Evolutionary conservation across 148 eudicot species (phyloP), one percentile per base, ranked within the genome.

Genomic region (Polygonum aviculare): DNA sequence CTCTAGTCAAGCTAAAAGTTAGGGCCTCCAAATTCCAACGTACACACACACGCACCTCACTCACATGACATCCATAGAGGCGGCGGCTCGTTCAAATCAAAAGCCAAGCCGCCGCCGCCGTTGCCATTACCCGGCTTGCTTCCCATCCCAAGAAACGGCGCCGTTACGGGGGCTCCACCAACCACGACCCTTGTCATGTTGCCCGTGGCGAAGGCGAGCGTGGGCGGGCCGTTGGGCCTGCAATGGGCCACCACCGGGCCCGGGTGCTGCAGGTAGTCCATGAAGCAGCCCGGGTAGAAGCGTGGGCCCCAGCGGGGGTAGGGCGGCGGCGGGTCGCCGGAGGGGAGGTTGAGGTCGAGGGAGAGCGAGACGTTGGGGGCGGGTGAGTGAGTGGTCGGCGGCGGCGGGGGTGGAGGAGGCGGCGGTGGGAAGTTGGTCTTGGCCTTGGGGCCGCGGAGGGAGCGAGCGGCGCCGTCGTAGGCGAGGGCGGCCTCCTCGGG

Each of bases 401-500:
- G 73, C 7, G 76, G 72, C 0, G 38, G 31, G 1, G 21, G 78
- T 5, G 7, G 79, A 7, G 18, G 74, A 1, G 73, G 10, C 0
- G 76, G 78, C 3, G 78, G 83, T 1, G 86, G 86, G 77, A 84
- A 84, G 77, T 84, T 84, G 69, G 86, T 84, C 45, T 84, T 84
- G 16, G 86, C 86, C n/a, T 84, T 84, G 40, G 81, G 74, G 7
- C 86, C 86, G 2, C 86, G 84, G 52, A 84, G 78, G 12, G 84
- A 69, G 14, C 81, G 84, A 18, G 86, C 86, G 71, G 86, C 86
- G 45, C 86, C 84, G 63, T 84, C 86, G 78, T 84, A 84, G 18
- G 86, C 86, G 4, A 84, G 74, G 14, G 86, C 86, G 67, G 86
- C 86, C 72, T 84, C 84, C 76, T 84, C 86, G 8, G 86, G 86